Conservation (phyloP, 2,329 filamentous ascomycete genomes). For the Cladosporium sp. region DNA sequence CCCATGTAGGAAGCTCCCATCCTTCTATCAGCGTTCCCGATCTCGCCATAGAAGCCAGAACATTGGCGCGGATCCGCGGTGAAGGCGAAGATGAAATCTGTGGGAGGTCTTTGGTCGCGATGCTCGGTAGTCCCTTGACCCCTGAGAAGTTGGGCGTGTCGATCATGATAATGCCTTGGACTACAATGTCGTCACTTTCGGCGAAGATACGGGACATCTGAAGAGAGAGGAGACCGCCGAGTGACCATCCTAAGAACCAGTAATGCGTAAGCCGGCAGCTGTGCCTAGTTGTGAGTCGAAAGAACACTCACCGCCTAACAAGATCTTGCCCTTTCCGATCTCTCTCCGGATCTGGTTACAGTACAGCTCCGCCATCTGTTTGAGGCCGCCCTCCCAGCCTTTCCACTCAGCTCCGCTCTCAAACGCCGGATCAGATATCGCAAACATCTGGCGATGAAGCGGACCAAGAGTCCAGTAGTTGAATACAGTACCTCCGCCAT, state of each 20-base stretch:
- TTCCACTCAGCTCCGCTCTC: background rate
- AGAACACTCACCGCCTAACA: background rate
- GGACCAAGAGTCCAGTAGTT: background rate
- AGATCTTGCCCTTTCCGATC: background rate
- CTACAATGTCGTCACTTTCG: background rate
- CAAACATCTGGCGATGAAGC: background rate
- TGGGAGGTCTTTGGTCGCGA: background rate
- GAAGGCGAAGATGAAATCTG: background rate
- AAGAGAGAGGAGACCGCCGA: background rate
- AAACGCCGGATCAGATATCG: background rate
- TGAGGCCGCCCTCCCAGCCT: background rate
- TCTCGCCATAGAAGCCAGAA: background rate
- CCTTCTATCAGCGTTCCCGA: background rate
- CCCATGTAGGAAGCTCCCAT: background rate
- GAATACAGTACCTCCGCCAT: slow-evolving; percentile 1
- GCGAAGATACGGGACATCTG: background rate
- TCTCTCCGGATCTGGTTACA: background rate
- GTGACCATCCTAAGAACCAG: background rate
- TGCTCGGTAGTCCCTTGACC: background rate
- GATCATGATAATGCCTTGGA: slow-evolving; percentile 6
- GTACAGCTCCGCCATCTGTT: background rate
- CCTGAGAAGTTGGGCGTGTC: background rate
- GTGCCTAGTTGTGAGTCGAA: background rate
- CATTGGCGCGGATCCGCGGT: background rate
- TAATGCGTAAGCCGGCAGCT: background rate